Percentiles rank a stretch among this genome's conserved stretches.
phyloP scores from a whole-genome alignment of 2,329 filamentous ascomycete species.

The Sordariomycetes sp. region DNA sequence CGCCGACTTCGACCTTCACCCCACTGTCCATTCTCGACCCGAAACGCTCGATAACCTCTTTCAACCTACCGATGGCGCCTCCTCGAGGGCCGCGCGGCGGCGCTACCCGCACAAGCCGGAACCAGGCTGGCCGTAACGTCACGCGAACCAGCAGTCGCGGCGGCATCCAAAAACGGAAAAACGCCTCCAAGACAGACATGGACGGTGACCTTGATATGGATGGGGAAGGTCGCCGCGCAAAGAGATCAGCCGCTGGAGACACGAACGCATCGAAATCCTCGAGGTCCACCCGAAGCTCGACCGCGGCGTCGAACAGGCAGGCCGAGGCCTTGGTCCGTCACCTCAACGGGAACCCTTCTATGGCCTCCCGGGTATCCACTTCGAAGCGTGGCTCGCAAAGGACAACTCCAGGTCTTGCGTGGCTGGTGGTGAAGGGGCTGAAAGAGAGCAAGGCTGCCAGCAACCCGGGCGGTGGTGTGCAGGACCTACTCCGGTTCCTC shows the following conservation, averaged over 20 bases:
- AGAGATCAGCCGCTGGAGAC: constrained; percentile 10
- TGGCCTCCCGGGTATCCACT: constrained; percentile 21
- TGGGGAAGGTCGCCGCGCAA: constrained; percentile 19
- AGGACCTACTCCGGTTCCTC: constrained; percentile 52
- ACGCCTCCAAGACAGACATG: constrained; percentile 27
- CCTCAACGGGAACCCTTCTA: constrained; percentile 19
- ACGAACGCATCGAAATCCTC: constrained; percentile 10
- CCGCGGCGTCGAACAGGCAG: constrained; percentile 12
- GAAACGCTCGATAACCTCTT: background rate
- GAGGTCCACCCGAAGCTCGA: constrained; percentile 11
- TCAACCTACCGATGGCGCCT: constrained; percentile 11
- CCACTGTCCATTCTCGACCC: background rate
- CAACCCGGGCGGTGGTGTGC: constrained; percentile 54
- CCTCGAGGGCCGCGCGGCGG: constrained; percentile 7
- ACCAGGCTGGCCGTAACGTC: constrained; percentile 4
- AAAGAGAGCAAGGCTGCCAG: constrained; percentile 53
- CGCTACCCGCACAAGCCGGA: constrained; percentile 6
- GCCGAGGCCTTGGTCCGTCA: constrained; percentile 30
- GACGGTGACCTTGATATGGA: constrained; percentile 52
- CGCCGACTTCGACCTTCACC: background rate
- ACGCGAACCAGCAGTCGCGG: constrained; percentile 15
- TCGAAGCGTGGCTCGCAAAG: constrained; percentile 5
- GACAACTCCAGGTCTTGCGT: constrained; percentile 8
- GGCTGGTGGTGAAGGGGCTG: constrained; percentile 45
- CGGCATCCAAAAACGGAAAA: constrained; percentile 37